These are phyloP conservation scores for Luffa acutangula DNA, from an alignment of 306 rosid genomes.

Conservation along the genomic window DNA sequence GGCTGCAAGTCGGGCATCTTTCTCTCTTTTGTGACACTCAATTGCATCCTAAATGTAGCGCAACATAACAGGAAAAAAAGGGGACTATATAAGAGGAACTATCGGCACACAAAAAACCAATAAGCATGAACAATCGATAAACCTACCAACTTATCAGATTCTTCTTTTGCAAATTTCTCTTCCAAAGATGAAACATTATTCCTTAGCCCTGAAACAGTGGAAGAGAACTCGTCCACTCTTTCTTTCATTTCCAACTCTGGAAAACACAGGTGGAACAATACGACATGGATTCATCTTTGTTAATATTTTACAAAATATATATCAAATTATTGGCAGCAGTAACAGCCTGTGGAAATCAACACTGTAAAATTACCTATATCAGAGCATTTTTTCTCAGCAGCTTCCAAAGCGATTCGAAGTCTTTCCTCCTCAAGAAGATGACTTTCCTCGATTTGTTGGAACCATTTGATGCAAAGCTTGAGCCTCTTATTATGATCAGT, in stretches of 20 bases:
- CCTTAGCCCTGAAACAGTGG: conserved; percentile 31
- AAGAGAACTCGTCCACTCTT: conserved; percentile 38
- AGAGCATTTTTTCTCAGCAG: conserved; percentile 53
- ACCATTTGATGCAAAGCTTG: conserved; percentile 66
- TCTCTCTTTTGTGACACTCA: conserved; percentile 41
- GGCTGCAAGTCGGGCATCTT: conserved; percentile 57
- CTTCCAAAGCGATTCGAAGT: conserved; percentile 44
- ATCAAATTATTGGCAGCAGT: background rate
- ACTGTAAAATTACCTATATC: conserved; percentile 40
- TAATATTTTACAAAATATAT: background rate
- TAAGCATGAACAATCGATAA: conserved; percentile 2
- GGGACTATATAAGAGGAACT: background rate
- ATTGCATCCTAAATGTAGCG: conserved; percentile 54
- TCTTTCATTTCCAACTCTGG: conserved; percentile 61
- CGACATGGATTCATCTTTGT: background rate
- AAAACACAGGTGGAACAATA: conserved; percentile 18
- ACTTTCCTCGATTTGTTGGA: conserved; percentile 41
- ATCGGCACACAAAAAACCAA: no score
- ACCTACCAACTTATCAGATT: conserved; percentile 64
- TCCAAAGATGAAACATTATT: conserved; percentile 35
- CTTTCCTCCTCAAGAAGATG: conserved; percentile 49
- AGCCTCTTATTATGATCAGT: conserved; percentile 47
- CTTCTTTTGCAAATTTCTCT: conserved; percentile 50
- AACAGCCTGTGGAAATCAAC: background rate
- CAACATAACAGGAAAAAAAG: background rate